Evolutionary conservation across 2,329 filamentous ascomycete species (phyloP), one percentile per base, ranked within the genome.

Genomic region (Neocucurbitaria cava): DNA sequence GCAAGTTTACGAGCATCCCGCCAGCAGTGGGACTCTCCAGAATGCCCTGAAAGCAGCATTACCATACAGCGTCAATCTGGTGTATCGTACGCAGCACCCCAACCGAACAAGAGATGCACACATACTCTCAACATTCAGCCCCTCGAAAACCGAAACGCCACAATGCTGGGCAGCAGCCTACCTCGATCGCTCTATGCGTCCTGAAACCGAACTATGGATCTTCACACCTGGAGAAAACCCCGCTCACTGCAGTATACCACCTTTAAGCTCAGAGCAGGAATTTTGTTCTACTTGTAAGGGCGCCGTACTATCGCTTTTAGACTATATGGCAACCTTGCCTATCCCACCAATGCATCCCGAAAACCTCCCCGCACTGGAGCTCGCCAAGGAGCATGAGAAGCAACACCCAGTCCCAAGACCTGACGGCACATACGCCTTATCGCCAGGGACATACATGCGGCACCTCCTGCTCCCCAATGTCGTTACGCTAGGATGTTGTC

Each of bases 171-270:
- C 82, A 0, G 83, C 82, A 0, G 85, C 83, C 0, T 89, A 87
- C 65, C 68, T 88, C 5, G 88, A 91, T 70, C 78, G 87, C 18
- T 82, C 82, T 3, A 79, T 79, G 49, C 79, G 81, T 0, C 85
- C 85, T 0, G 87, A 89, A 67, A 90, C 88, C 0, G 83, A 89
- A 57, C 76, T 86, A 26, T 89, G 85, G 83, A 65, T 90, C 1
- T 90, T 87, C 70, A 74, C 70, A 3, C 52, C 49, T 8, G 72
- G 66, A 18, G 70, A 75, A 55, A 48, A 61, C 7, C 58, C 52
- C 10, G 50, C 53, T 11, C 71, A 75, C 44, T 21, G 24, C 21
- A n/a, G 9, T 18, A 9, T 18, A 39, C 17, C 15, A 21, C 20
- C 36, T 21, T 30, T 54, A 15, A 41, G 35, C 24, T 44, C 59